phyloP scores from a whole-genome alignment of 2,329 filamentous ascomycete species.

The Ascochyta clinopodiicola region DNA sequence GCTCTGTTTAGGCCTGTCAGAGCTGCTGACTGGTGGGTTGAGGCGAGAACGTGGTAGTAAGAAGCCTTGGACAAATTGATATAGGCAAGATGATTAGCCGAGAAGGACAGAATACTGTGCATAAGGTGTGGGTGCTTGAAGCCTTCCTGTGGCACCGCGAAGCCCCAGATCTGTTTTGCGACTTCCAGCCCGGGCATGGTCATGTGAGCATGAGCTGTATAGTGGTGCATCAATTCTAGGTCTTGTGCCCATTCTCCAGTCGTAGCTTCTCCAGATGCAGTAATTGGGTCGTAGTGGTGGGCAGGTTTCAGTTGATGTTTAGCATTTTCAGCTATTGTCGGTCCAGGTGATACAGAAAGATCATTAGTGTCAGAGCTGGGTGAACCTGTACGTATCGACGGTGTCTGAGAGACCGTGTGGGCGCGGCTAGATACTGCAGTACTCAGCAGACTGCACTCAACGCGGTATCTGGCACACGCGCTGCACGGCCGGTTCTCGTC shows the following conservation, averaged over 20 bases:
- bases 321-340: not conserved
- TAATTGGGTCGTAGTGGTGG: not conserved
- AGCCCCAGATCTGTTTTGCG: conserved; percentile 42
- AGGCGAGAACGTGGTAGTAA: conserved; percentile 35
- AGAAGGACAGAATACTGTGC: conserved; percentile 48
- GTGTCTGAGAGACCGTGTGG: conserved; percentile 4
- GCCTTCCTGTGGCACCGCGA: conserved; percentile 44
- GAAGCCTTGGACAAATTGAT: conserved; percentile 27
- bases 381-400: conserved; percentile 6
- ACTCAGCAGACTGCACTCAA: conserved; percentile 37
- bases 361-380: conserved; percentile 4
- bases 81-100: conserved; percentile 45
- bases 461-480: conserved; percentile 36
- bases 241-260: conserved; percentile 32
- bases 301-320: not conserved
- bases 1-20: conserved; percentile 30
- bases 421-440: conserved; percentile 1
- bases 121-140: conserved; percentile 46
- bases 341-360: conserved; percentile 11
- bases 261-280: not conserved
- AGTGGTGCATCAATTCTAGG: conserved; percentile 40
- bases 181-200: conserved; percentile 32
- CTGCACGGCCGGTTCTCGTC: conserved; percentile 39
- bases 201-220: conserved; percentile 32
- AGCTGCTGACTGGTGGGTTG: conserved; percentile 36